A percentile compares a stretch with the other conserved stretches of the same genome.
These are phyloP conservation scores for Picochlorum sp. DNA, from an alignment of 139 green algal genomes.

Conservation along the genomic window DNA sequence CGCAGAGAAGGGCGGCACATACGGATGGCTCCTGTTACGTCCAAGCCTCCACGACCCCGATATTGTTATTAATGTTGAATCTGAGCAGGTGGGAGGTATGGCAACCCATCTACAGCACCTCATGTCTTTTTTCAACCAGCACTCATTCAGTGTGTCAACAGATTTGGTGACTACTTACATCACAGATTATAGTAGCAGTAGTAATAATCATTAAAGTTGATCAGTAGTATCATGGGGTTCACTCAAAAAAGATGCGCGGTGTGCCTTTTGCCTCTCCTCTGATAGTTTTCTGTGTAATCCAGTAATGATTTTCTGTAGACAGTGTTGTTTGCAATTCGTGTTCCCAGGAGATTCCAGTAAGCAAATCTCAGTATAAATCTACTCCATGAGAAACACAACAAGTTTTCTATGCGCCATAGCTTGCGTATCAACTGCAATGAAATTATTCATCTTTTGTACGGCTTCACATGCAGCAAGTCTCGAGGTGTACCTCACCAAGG, in stretches of 20 bases:
- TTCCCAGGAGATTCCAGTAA: too few relatives aligned
- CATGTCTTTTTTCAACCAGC: slow-evolving; percentile 22
- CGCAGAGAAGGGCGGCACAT: slow-evolving; percentile 57
- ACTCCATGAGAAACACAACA: too few relatives aligned
- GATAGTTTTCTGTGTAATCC: too few relatives aligned
- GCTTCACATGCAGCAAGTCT: slow-evolving; percentile 21
- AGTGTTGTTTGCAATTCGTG: too few relatives aligned
- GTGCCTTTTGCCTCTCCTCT: too few relatives aligned
- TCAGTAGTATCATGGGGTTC: too few relatives aligned
- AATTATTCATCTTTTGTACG: neutral
- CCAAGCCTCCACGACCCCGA: slow-evolving; percentile 80
- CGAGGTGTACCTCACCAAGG: slow-evolving; percentile 16
- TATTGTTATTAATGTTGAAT: slow-evolving; percentile 60
- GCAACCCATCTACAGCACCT: slow-evolving; percentile 18
- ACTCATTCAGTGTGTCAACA: neutral
- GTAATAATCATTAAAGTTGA: too few relatives aligned
- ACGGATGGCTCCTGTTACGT: slow-evolving; percentile 85
- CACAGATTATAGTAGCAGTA: too few relatives aligned
- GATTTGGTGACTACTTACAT: too few relatives aligned
- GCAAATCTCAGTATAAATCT: too few relatives aligned
- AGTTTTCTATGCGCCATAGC: slow-evolving; percentile 9
- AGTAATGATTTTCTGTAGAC: too few relatives aligned
- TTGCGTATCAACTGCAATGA: slow-evolving; percentile 19
- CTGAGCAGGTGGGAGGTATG: slow-evolving; percentile 50
- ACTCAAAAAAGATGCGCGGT: too few relatives aligned